Evolutionary conservation across 2,329 filamentous ascomycete species (phyloP).

Genomic region (Arthroderma sp.): DNA sequence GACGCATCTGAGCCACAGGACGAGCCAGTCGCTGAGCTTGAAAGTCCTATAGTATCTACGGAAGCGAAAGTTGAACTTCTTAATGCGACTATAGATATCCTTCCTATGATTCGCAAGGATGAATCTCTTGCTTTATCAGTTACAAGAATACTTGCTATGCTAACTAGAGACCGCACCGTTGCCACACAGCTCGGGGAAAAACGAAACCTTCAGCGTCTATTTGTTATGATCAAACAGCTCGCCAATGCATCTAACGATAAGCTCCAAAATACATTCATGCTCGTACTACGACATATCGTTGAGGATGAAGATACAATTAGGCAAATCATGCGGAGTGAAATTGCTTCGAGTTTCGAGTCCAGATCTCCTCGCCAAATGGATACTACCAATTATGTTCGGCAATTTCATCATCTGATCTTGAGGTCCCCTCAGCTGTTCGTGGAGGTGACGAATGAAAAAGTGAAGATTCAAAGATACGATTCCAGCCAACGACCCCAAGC

Average conservation of each 20-base stretch:
- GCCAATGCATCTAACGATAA: slow-evolving; percentile 64
- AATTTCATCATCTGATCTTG: slow-evolving; percentile 65
- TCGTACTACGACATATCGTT: slow-evolving; percentile 79
- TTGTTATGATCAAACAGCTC: slow-evolving; percentile 90
- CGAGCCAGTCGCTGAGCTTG: slow-evolving; percentile 45
- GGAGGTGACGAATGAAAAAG: slow-evolving; percentile 70
- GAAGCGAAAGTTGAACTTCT: slow-evolving; percentile 61
- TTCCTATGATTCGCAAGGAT: slow-evolving; percentile 80
- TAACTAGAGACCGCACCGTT: slow-evolving; percentile 65
- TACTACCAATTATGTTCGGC: slow-evolving; percentile 57
- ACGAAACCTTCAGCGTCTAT: slow-evolving; percentile 75
- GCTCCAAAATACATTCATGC: slow-evolving; percentile 63
- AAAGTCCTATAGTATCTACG: slow-evolving; percentile 48
- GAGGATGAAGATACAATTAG: slow-evolving; percentile 86
- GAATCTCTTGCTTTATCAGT: slow-evolving; percentile 72
- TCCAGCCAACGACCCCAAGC: slow-evolving; percentile 39
- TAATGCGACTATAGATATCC: slow-evolving; percentile 62
- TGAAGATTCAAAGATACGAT: slow-evolving; percentile 58
- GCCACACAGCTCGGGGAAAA: slow-evolving; percentile 71
- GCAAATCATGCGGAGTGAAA: slow-evolving; percentile 84
- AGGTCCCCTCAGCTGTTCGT: slow-evolving; percentile 77
- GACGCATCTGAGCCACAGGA: slow-evolving; percentile 28
- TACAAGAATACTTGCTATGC: slow-evolving; percentile 68
- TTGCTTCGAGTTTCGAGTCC: slow-evolving; percentile 60
- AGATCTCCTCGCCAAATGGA: slow-evolving; percentile 49